phyloP scores from a whole-genome alignment of 805 yeast species.

The Saccharomycopsis fibuligera region DNA sequence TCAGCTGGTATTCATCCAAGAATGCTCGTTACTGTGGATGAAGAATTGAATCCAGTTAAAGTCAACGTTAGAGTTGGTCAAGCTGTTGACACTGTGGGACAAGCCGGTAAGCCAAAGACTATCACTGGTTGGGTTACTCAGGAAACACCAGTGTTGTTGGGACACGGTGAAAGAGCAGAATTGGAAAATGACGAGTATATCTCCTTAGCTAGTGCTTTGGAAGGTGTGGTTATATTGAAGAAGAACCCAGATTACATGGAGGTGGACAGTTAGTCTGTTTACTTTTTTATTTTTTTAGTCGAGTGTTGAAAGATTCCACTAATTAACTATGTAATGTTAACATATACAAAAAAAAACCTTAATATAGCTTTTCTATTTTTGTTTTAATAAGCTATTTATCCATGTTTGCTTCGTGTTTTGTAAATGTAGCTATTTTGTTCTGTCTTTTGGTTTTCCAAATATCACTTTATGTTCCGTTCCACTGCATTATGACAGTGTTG shows the following conservation, averaged over 20 bases:
- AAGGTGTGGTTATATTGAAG: slow-evolving; percentile 87
- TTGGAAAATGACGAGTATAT: slow-evolving; percentile 91
- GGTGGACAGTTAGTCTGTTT: slow-evolving; percentile 33
- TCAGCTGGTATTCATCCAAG: slow-evolving; percentile 90
- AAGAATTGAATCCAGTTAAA: slow-evolving; percentile 75
- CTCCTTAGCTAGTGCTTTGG: slow-evolving; percentile 73
- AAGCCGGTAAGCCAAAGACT: slow-evolving; percentile 98
- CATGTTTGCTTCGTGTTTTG: too few relatives aligned
- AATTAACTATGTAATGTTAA: background rate
- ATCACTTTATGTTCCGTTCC: too few relatives aligned
- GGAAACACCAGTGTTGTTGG: slow-evolving; percentile 90
- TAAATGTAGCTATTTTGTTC: too few relatives aligned
- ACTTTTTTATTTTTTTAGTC: background rate
- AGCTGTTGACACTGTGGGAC: slow-evolving; percentile 98
- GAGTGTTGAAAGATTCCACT: background rate
- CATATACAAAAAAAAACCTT: background rate
- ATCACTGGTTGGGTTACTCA: slow-evolving; percentile 99
- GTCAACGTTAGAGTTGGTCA: slow-evolving; percentile 98
- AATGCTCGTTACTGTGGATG: slow-evolving; percentile 88
- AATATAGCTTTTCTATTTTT: background rate
- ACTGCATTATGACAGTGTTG: too few relatives aligned
- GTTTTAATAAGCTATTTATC: background rate
- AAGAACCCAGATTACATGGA: slow-evolving; percentile 84
- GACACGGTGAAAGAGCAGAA: slow-evolving; percentile 95
- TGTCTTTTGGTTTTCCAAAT: too few relatives aligned